Base-by-base conservation (phyloP, 139 green algal genomes). In the Micractinium sp. region DNA sequence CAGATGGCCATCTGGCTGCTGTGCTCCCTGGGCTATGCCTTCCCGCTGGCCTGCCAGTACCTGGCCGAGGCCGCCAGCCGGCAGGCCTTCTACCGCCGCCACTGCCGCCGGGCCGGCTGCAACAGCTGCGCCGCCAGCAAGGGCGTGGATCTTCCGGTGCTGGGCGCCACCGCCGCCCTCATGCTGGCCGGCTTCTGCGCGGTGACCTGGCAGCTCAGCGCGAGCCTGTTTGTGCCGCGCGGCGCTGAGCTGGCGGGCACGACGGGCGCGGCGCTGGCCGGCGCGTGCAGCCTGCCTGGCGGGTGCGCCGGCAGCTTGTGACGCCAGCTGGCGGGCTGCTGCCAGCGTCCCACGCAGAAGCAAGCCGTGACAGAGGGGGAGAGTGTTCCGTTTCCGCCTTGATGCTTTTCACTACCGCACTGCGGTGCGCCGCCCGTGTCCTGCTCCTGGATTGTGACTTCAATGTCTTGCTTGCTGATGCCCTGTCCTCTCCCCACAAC, bases 141-240 rank as follows among this genome's bases (percentile, higher is more conserved):
- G 36, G 66, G 82, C 36, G 27, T 36, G 35, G 82, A 87, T 63
- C 60, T 87, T 19, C 82, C 60, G 18, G 29, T 77, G 61, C 82
- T 87, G 61, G 38, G 31, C 25, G 66, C 35, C 61, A 38, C 22
- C 0, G 60, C 61, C 9, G 35, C 61, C 15, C 9, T 87, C 56
- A 39, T 87, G 61, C 61, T 87, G 19, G 33, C 38, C 0, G 33
- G 82, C 61, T 87, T 87, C 82, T 78, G 82, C 36, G 82, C 82
- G 0, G 82, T 77, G 35, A 36, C 82, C 36, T 87, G 82, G 82
- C 82, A 87, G 82, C 82, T 87, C 60, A 63, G 25, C 23, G 82
- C 22, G 7, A 56, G 66, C 61, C 0, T 87, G 25, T 87, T 87
- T 27, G 36, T 29, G 9, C 19, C 61, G 35, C 35, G 13, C 33